Evolutionary conservation across 352 stramenopile genomes (phyloP), one percentile per base, ranked within the genome.

Genomic region (Plasmopara muralis): DNA sequence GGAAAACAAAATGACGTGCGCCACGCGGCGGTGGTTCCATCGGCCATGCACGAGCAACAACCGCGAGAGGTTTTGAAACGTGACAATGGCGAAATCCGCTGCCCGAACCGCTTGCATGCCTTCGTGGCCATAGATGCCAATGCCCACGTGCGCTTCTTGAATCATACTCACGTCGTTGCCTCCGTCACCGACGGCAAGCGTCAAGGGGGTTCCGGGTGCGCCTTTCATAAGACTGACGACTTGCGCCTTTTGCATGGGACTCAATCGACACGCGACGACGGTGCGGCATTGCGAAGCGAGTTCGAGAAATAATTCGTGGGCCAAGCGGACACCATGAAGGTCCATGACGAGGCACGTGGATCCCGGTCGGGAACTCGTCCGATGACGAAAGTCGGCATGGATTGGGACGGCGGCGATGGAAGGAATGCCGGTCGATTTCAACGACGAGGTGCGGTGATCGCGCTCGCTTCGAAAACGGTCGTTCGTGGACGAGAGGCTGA

Each of bases 111-210:
- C 84, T 56, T 95, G 85, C 82, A 95, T 93, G 13, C 81, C 97
- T 83, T 99, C 97, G 50, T 99, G 87, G 6, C 97, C 97, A 41
- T 95, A 98, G 53, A 99, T 98, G 3, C 97, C 97, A 46, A 99
- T 92, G 28, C 97, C 97, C 40, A 99, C 91, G 47, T 99, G 92
- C 31, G 97, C 97, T 69, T 98, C 95, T 77, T 99, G 95, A 53
- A 99, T 99, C 97, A 99, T 99, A 50, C 93, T 95, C 18, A 99
- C 96, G 62, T 99, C 97, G 60, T 99, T 99, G 1, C 96, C 97
- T 40, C 97, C 97, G 68, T 99, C 97, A 15, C 97, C 97, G 46
- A 99, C 97, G 5, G 96, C 96, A 5, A 99, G 72, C 0, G 95
- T 98, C 10, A 94, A 40, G 0, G 81, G 93, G 14, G 77, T 64